Conservation (phyloP, 352 stramenopile genomes). For the Pythium rhizo-oryzae region DNA sequence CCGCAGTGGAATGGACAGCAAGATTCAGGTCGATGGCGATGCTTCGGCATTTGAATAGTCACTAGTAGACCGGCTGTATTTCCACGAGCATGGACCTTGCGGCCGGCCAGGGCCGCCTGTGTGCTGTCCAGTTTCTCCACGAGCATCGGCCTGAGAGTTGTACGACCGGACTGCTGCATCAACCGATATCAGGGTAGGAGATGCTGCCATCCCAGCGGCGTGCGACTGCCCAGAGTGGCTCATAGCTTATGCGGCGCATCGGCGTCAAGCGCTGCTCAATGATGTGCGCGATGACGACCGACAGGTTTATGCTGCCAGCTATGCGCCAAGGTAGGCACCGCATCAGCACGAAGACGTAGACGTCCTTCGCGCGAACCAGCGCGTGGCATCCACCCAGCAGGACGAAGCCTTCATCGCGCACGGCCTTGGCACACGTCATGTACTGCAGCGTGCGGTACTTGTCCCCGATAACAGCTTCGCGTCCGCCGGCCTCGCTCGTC, state of each 20-base stretch:
- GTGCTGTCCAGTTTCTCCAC: too few relatives aligned
- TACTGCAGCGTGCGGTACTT: constrained; percentile 27
- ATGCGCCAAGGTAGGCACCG: constrained; percentile 30
- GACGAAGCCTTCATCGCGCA: constrained; percentile 42
- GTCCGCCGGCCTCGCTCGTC: too few relatives aligned
- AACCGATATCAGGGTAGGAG: constrained; percentile 39
- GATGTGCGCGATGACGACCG: constrained; percentile 35
- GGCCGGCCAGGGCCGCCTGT: too few relatives aligned
- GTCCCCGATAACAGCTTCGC: too few relatives aligned
- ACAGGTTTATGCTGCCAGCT: constrained; percentile 40
- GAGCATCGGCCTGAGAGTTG: too few relatives aligned
- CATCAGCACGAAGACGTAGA: constrained; percentile 40
- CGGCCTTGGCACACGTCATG: constrained; percentile 39
- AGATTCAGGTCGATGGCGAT: too few relatives aligned
- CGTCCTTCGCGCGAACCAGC: constrained; percentile 38
- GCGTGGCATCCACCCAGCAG: constrained; percentile 36
- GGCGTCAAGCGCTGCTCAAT: constrained; percentile 31
- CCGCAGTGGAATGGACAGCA: too few relatives aligned
- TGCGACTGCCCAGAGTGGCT: constrained; percentile 26
- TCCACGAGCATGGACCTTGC: too few relatives aligned
- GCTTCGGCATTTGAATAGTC: too few relatives aligned
- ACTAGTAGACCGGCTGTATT: too few relatives aligned
- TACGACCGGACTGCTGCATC: too few relatives aligned
- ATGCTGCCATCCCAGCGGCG: constrained; percentile 34
- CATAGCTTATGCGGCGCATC: constrained; percentile 36